Conservation (phyloP, 2,329 filamentous ascomycete species). For the Pestalotiopsis sp. region DNA sequence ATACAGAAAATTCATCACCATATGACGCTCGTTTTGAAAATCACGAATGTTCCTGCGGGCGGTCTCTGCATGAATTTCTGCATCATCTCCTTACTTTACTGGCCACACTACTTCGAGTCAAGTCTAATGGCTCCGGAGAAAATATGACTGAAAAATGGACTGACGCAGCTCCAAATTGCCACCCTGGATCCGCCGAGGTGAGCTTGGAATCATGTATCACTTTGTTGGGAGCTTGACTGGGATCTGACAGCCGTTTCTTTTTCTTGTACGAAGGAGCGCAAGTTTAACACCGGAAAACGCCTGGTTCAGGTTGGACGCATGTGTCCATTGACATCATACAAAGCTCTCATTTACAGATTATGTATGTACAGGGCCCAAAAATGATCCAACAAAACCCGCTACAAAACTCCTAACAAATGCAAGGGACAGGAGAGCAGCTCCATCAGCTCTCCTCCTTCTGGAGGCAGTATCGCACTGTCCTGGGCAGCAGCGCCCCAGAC, state of each 20-base stretch:
- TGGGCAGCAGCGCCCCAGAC: slow-evolving; percentile 14
- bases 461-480: slow-evolving; percentile 12
- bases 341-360: not conserved
- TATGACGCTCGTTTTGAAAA: not conserved
- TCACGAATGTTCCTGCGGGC: not conserved
- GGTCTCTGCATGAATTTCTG: not conserved
- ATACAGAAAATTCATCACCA: not conserved
- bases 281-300: not conserved
- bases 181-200: too few species aligned
- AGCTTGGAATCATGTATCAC: too few species aligned
- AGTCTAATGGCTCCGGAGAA: too few species aligned
- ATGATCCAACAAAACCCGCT: not conserved
- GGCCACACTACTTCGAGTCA: too few species aligned
- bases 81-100: not conserved
- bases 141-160: too few species aligned
- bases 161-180: too few species aligned
- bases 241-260: too few species aligned
- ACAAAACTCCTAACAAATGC: not conserved
- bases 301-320: not conserved
- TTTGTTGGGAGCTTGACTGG: too few species aligned
- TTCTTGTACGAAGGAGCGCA: too few species aligned
- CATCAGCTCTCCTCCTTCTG: not conserved
- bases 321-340: not conserved
- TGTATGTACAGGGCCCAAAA: not conserved
- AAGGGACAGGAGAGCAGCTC: not conserved